phyloP scores from a whole-genome alignment of 148 eudicot species.

The Tetragonia tetragonoides region DNA sequence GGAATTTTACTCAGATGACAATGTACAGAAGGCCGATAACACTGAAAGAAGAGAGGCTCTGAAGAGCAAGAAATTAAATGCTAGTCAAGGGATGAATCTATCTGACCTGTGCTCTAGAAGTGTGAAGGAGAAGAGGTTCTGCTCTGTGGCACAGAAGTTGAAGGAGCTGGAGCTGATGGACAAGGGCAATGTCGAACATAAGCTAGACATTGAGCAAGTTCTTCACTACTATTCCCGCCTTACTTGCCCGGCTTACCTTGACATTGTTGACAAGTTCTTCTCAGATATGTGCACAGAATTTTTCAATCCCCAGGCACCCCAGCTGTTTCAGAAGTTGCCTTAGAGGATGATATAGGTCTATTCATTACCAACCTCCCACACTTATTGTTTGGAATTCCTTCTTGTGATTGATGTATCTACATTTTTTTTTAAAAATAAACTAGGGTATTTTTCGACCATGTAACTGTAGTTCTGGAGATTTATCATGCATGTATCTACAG shows the following conservation, averaged over 20 bases:
- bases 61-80: slow-evolving; percentile 15
- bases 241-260: slow-evolving; percentile 52
- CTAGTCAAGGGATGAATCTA: slow-evolving; percentile 14
- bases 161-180: slow-evolving; percentile 55
- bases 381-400: neutral
- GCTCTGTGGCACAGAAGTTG: slow-evolving; percentile 42
- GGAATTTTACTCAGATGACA: slow-evolving; percentile 11
- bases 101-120: slow-evolving; percentile 19
- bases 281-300: slow-evolving; percentile 47
- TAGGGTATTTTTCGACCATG: neutral
- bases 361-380: neutral
- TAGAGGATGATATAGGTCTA: neutral
- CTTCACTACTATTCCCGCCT: slow-evolving; percentile 58
- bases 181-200: slow-evolving; percentile 41
- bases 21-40: slow-evolving; percentile 4
- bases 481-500: too few relatives aligned
- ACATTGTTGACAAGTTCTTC: slow-evolving; percentile 62
- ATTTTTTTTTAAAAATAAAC: neutral
- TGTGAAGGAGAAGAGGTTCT: slow-evolving; percentile 21
- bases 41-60: slow-evolving; percentile 10
- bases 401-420: neutral
- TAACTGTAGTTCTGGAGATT: too few relatives aligned
- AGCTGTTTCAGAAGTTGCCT: neutral
- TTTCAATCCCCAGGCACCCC: slow-evolving; percentile 21
- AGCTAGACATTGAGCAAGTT: slow-evolving; percentile 54